Evolutionary conservation across 306 rosid species (phyloP).

Genomic region (Cucumis sativus): Cucumber_9930_V3 NC_026660.2:18350001-18350500

Average conservation of each 20-base stretch:
- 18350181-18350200: background rate
- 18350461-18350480: slow-evolving; percentile 1
- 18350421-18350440: background rate
- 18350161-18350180: slow-evolving; percentile 12
- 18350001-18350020: slow-evolving; percentile 19
- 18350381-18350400: slow-evolving; percentile 3
- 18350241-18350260: slow-evolving; percentile 16
- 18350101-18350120: background rate
- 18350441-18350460: slow-evolving; percentile 8
- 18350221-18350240: slow-evolving; percentile 2
- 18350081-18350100: slow-evolving; percentile 8
- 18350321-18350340: slow-evolving; percentile 4
- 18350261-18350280: slow-evolving; percentile 6
- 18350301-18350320: slow-evolving; percentile 12
- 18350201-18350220: no score
- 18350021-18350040: slow-evolving; percentile 4
- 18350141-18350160: slow-evolving; percentile 4
- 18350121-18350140: slow-evolving; percentile 19
- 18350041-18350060: background rate
- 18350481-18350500: slow-evolving; percentile 4
- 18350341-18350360: background rate
- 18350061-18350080: background rate
- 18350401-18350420: background rate
- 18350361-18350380: slow-evolving; percentile 4
- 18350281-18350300: background rate